Conservation (phyloP, 139 green algal species). For the Diplosphaera chodatii region DNA sequence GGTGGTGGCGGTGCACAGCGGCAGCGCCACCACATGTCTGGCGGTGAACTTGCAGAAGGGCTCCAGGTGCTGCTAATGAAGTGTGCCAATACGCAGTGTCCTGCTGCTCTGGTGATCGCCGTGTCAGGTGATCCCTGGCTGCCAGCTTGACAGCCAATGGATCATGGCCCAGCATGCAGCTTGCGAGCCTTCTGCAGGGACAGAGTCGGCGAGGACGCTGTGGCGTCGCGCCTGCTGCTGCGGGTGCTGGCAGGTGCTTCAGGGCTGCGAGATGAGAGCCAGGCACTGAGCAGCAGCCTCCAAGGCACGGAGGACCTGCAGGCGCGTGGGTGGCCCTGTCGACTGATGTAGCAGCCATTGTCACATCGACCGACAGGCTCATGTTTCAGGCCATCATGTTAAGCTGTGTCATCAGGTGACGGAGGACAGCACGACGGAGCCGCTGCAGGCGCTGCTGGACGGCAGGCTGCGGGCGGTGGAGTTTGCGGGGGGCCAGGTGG, state of each 20-base stretch:
- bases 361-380: too few relatives aligned
- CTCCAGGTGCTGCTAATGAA: not conserved
- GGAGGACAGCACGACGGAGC: conserved; percentile 3
- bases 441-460: conserved; percentile 44
- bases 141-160: too few relatives aligned
- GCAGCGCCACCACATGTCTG: not conserved
- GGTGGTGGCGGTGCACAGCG: conserved; percentile 39
- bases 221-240: conserved; percentile 50
- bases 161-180: too few relatives aligned
- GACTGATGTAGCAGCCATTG: too few relatives aligned
- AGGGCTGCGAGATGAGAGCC: conserved; percentile 20
- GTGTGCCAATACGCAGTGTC: too few relatives aligned
- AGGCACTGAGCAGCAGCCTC: too few relatives aligned
- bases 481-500: conserved; percentile 47
- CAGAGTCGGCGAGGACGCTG: conserved; percentile 48
- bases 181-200: conserved; percentile 3
- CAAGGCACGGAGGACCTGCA: too few relatives aligned
- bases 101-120: too few relatives aligned
- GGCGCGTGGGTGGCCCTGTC: too few relatives aligned
- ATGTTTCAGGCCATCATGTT: too few relatives aligned
- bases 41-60: conserved; percentile 45
- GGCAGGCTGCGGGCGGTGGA: conserved; percentile 54
- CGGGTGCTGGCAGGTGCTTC: conserved; percentile 23
- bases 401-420: not conserved
- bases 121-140: too few relatives aligned